Evolutionary conservation across 345 rosid species (phyloP).

Genomic region (Eutrema heterophyllum): DNA sequence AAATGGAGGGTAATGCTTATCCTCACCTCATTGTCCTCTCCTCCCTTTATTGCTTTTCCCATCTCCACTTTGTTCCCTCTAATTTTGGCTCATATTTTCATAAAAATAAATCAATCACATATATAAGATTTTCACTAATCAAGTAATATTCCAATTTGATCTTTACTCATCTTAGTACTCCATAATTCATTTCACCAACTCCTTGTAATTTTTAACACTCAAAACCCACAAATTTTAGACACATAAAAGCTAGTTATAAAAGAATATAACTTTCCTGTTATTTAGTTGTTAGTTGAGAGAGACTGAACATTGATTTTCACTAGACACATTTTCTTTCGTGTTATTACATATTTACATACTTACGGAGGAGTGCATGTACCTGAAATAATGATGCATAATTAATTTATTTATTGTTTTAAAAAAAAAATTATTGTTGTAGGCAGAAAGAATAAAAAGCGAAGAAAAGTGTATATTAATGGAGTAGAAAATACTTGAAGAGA

Average conservation of each 20-base stretch:
- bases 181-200: background rate
- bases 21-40: slow-evolving; percentile 26
- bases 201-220: background rate
- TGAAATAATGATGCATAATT: slow-evolving; percentile 1
- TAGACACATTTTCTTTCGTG: background rate
- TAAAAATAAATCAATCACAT: background rate
- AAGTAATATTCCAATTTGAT: slow-evolving; percentile 1
- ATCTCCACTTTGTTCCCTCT: slow-evolving; percentile 27
- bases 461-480: background rate
- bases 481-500: slow-evolving; percentile 9
- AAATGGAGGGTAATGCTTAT: slow-evolving; percentile 23
- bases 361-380: slow-evolving; percentile 5
- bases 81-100: background rate
- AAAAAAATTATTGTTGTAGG: background rate
- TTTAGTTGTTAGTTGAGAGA: background rate
- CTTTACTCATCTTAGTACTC: background rate
- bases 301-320: background rate
- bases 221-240: background rate
- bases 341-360: background rate
- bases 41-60: slow-evolving; percentile 24
- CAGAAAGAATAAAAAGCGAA: background rate
- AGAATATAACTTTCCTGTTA: background rate
- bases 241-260: background rate
- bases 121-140: background rate
- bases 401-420: no score